phyloP scores from a whole-genome alignment of 2,329 filamentous ascomycete genomes.

The Cyanodermella asteris region DNA sequence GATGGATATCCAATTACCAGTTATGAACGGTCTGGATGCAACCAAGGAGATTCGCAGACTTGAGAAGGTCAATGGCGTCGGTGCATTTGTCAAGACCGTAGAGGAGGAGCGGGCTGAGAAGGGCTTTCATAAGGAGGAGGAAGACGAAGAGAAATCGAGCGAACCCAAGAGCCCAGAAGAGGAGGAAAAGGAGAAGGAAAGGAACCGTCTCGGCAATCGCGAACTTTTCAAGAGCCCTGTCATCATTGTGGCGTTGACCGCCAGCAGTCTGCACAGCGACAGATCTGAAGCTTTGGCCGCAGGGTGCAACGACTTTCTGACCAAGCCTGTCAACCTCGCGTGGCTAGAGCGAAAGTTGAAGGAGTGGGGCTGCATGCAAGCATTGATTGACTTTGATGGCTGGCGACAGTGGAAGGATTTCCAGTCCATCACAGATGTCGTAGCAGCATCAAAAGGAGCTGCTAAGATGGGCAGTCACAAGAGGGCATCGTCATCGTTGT shows the following conservation, averaged over 20 bases:
- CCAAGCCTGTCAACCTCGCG: conserved; percentile 93
- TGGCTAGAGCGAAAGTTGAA: conserved; percentile 96
- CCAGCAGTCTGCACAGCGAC: conserved; percentile 84
- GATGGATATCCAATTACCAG: conserved; percentile 95
- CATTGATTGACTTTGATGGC: conserved; percentile 91
- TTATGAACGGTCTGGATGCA: conserved; percentile 89
- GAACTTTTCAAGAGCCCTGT: conserved; percentile 83
- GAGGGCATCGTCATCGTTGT: no score
- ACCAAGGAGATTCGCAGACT: conserved; percentile 83
- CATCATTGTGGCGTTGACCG: conserved; percentile 91
- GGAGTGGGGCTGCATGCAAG: conserved; percentile 99
- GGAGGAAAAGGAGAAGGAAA: conserved; percentile 7
- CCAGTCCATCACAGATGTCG: no score
- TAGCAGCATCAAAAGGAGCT: neutral
- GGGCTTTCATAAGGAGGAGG: conserved; percentile 24
- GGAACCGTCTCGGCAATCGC: conserved; percentile 35
- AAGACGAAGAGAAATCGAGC: conserved; percentile 8
- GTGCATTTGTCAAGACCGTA: conserved; percentile 58
- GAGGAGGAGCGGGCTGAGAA: conserved; percentile 31
- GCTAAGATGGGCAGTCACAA: neutral
- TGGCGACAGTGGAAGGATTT: conserved; percentile 97
- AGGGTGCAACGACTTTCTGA: conserved; percentile 94
- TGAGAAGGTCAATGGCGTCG: conserved; percentile 78
- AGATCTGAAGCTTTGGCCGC: conserved; percentile 84
- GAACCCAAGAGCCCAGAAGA: conserved; percentile 7